A percentile compares a stretch with the other conserved stretches of the same genome.
These are phyloP conservation scores for Fusarium verrucosum DNA, from an alignment of 2,329 filamentous ascomycete species.

Conservation along the genomic window DNA sequence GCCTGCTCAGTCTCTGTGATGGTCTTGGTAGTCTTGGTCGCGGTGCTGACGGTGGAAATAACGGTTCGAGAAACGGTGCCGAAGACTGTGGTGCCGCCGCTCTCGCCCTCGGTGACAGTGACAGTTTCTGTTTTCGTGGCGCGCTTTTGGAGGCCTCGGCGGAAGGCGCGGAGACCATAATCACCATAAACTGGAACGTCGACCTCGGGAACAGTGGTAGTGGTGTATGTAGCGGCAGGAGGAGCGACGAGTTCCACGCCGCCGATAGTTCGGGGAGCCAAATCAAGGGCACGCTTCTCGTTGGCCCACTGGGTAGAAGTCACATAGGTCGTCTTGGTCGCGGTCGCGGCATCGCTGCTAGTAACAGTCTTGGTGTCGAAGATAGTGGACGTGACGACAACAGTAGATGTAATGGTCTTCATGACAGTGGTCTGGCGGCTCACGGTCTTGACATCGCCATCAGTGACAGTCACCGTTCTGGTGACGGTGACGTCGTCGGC, in stretches of 20 bases:
- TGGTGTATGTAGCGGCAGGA: conserved; percentile 32
- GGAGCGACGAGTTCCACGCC: conserved; percentile 26
- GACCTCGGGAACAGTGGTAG: conserved; percentile 20
- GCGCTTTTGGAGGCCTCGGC: conserved; percentile 47
- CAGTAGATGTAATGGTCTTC: conserved; percentile 46
- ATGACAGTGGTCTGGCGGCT: conserved; percentile 46
- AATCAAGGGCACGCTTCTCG: conserved; percentile 46
- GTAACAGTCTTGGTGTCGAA: conserved; percentile 53
- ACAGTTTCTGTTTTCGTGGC: conserved; percentile 46
- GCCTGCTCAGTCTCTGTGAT: conserved; percentile 48
- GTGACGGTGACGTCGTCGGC: conserved; percentile 46
- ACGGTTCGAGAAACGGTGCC: conserved; percentile 47
- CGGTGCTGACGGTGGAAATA: conserved; percentile 46
- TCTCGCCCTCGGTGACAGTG: conserved; percentile 47
- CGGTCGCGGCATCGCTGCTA: conserved; percentile 47
- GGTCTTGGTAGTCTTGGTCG: conserved; percentile 43
- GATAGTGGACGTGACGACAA: conserved; percentile 48
- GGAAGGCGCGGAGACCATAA: conserved; percentile 33
- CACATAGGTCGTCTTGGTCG: conserved; percentile 49
- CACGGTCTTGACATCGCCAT: conserved; percentile 40
- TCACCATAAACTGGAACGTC: conserved; percentile 15
- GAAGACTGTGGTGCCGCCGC: conserved; percentile 40
- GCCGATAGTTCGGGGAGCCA: conserved; percentile 43
- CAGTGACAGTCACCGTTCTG: conserved; percentile 47
- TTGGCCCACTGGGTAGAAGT: conserved; percentile 49